Evolutionary conservation across 805 yeast species (phyloP).

Genomic region (Metschnikowia anglica): DNA sequence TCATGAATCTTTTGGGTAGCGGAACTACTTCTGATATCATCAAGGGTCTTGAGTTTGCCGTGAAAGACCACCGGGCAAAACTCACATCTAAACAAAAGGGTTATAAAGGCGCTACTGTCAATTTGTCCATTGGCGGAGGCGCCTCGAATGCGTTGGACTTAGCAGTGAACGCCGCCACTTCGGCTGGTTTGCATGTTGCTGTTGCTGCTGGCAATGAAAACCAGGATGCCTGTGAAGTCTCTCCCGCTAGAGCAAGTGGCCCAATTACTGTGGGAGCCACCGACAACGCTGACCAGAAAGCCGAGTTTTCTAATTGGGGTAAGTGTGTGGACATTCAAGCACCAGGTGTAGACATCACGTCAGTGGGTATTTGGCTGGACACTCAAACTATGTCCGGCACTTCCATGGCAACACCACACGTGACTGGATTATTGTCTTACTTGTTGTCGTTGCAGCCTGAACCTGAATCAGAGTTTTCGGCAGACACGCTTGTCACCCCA

Average conservation of each 20-base stretch:
- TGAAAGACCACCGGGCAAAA: conserved; percentile 62
- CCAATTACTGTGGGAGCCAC: conserved; percentile 96
- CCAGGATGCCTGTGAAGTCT: conserved; percentile 86
- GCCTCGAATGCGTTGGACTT: conserved; percentile 80
- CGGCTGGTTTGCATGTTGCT: conserved; percentile 86
- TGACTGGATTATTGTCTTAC: conserved; percentile 64
- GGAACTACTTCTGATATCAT: conserved; percentile 83
- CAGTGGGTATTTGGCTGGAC: conserved; percentile 32
- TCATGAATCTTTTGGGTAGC: conserved; percentile 75
- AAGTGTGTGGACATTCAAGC: conserved; percentile 95
- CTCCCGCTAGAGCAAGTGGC: conserved; percentile 84
- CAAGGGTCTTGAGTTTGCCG: conserved; percentile 83
- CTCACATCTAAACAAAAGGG: conserved; percentile 55
- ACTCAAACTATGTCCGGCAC: conserved; percentile 57
- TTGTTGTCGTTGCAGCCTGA: conserved; percentile 35
- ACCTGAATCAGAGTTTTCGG: conserved; percentile 23
- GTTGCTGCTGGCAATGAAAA: conserved; percentile 97
- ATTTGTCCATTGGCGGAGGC: conserved; percentile 95
- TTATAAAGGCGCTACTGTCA: conserved; percentile 82
- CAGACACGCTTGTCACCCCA: conserved; percentile 45
- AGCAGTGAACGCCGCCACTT: conserved; percentile 88
- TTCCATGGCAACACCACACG: conserved; percentile 77
- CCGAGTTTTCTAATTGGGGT: conserved; percentile 94
- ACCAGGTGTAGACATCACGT: conserved; percentile 87
- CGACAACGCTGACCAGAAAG: conserved; percentile 83